phyloP scores from a whole-genome alignment of 179 eudicot genomes.

The Spinacia oleracea region DNA sequence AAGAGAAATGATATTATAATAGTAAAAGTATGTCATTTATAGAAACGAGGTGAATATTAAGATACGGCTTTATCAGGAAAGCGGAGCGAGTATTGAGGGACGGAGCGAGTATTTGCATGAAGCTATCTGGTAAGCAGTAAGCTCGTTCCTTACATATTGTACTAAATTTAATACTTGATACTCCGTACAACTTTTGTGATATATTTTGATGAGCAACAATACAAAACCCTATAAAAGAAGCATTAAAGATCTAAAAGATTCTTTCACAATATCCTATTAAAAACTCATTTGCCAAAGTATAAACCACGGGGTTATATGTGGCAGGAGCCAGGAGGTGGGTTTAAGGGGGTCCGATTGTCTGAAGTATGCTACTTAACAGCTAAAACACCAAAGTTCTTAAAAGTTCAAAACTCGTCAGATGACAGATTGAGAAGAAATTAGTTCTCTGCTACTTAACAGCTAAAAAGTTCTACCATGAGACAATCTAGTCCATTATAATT shows the following conservation, averaged over 20 bases:
- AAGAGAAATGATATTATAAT: too few relatives aligned
- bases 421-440: neutral
- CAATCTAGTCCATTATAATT: neutral
- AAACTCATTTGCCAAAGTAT: neutral
- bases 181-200: too few relatives aligned
- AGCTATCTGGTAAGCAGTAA: neutral
- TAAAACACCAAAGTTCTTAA: too few relatives aligned
- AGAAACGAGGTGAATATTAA: too few relatives aligned
- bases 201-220: neutral
- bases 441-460: neutral
- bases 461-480: neutral
- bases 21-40: too few relatives aligned
- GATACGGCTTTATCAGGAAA: too few relatives aligned
- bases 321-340: neutral
- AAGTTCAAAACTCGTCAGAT: too few relatives aligned
- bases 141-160: neutral
- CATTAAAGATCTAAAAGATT: too few relatives aligned
- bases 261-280: neutral
- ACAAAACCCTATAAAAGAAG: neutral
- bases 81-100: too few relatives aligned
- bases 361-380: too few relatives aligned
- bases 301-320: neutral
- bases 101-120: neutral
- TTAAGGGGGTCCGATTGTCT: neutral
- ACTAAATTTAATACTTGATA: too few relatives aligned